A percentile compares a stretch with the other conserved stretches of the same genome.
These are phyloP conservation scores for Pinus albicaulis DNA, from an alignment of 75 land plant genomes.

Conservation along the genomic window DNA sequence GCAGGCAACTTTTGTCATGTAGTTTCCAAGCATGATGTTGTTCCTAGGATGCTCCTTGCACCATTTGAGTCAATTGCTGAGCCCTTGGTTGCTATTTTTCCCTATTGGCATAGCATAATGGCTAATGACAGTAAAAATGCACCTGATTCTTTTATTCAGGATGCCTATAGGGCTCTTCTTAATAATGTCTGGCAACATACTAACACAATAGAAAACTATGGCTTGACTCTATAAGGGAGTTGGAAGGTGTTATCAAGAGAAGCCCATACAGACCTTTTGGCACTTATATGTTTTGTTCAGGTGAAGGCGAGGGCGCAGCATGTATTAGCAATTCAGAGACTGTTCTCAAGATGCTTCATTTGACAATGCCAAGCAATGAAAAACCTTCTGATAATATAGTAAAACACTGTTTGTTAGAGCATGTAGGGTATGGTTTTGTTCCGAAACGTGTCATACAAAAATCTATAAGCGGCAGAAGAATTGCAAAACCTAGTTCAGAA, in stretches of 20 bases:
- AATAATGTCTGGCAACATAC: too few species aligned
- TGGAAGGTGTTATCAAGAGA: neutral
- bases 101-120: neutral
- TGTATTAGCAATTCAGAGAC: conserved; percentile 24
- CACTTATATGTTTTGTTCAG: conserved; percentile 37
- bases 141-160: neutral
- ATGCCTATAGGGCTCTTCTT: neutral
- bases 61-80: conserved; percentile 35
- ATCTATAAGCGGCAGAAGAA: too few species aligned
- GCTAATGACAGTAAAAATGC: neutral
- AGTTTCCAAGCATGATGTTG: conserved; percentile 43
- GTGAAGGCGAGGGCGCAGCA: conserved; percentile 18
- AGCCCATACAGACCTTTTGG: conserved; percentile 43
- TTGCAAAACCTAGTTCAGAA: too few species aligned
- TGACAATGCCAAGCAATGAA: neutral
- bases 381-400: too few species aligned
- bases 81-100: conserved; percentile 17
- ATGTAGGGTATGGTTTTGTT: too few species aligned
- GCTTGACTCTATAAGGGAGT: too few species aligned
- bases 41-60: conserved; percentile 59
- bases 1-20: conserved; percentile 38
- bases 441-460: too few species aligned
- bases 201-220: too few species aligned
- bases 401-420: too few species aligned
- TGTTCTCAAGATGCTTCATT: conserved; percentile 25